Base-by-base conservation (phyloP, 2,329 filamentous ascomycete genomes). In the Fusarium succisae region DNA sequence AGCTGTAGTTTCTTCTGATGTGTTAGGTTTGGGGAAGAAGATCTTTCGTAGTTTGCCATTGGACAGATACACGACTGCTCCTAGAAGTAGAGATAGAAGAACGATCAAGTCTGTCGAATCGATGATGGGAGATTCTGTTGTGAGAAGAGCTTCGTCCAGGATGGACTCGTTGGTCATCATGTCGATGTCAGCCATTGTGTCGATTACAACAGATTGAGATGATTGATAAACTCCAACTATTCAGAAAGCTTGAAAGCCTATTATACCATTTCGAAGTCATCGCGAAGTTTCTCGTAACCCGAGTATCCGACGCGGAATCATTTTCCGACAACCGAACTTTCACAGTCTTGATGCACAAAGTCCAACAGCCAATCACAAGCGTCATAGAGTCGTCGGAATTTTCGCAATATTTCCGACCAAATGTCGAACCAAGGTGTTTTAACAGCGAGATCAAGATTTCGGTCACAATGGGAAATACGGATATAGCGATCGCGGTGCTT, bases 21-120 rank as follows among this genome's bases (percentile, higher is more conserved):
- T 10, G 5, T 0, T 12, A 2, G 24, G 8, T 4, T 56, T 57
- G 0, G 11, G 5, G 1, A 26, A 28, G n/a, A 37, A 22, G 7
- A 43, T 0, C 1, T 2, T 44, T 13, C 38, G 5, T 7, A 62
- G 2, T 13, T 62, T 57, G 0, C 38, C 38, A 4, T 62, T 57
- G 0, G 24, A 43, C 1, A 62, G 30, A 12, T 62, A 62, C 0
- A 7, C 9, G 4, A 57, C 15, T 57, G 50, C 58, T 14, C 48
- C 58, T 0, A 43, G 20, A 1, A 61, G 20, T 2, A 62, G 11
- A 1, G 58, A 56, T 2, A 56, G 4, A 14, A 62, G 20, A 7
- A 62, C 58, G 0, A 62, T 22, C 0, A 62, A 3, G 20, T 62
- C 58, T 24, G 53, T 37, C 18, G 38, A 41, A 24, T 62, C 50